phyloP scores from a whole-genome alignment of 768 basidiomycete species.

The Lentinula detonsa region DNA sequence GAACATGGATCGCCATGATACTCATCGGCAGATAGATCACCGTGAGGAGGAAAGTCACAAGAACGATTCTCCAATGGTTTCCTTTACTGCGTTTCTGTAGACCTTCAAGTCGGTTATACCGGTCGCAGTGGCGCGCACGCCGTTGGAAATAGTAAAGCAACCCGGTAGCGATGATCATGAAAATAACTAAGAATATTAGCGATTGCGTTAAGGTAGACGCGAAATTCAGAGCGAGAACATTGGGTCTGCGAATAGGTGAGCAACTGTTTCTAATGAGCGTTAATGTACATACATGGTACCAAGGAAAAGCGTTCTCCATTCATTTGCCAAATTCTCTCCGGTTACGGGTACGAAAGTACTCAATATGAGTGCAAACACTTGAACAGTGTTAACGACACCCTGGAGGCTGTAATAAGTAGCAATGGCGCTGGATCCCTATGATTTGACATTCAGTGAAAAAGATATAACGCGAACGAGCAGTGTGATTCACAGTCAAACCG shows the following conservation, averaged over 20 bases:
- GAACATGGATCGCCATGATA: constrained; percentile 69
- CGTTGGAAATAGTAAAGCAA: constrained; percentile 57
- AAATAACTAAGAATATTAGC: constrained; percentile 51
- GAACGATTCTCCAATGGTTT: constrained; percentile 47
- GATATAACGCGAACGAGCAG: not conserved
- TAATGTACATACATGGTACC: constrained; percentile 53
- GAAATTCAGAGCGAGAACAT: constrained; percentile 70
- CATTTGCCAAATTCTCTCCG: constrained; percentile 29
- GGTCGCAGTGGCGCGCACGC: constrained; percentile 41
- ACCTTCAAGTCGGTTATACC: constrained; percentile 46
- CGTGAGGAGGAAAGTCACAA: constrained; percentile 59
- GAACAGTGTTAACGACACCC: constrained; percentile 61
- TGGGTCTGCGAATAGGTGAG: constrained; percentile 41
- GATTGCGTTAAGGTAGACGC: constrained; percentile 54
- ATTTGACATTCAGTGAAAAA: constrained; percentile 1
- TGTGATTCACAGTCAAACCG: constrained; percentile 44
- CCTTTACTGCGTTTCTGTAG: constrained; percentile 40
- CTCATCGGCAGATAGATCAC: constrained; percentile 72
- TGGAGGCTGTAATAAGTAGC: constrained; percentile 67
- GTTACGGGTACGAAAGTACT: constrained; percentile 45
- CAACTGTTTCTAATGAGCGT: constrained; percentile 5
- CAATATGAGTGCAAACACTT: constrained; percentile 66
- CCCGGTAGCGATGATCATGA: constrained; percentile 46
- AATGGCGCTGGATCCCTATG: constrained; percentile 63
- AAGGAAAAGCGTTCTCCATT: constrained; percentile 56